Conservation (phyloP, 2,329 filamentous ascomycete genomes). For the Talaromyces sp. region DNA sequence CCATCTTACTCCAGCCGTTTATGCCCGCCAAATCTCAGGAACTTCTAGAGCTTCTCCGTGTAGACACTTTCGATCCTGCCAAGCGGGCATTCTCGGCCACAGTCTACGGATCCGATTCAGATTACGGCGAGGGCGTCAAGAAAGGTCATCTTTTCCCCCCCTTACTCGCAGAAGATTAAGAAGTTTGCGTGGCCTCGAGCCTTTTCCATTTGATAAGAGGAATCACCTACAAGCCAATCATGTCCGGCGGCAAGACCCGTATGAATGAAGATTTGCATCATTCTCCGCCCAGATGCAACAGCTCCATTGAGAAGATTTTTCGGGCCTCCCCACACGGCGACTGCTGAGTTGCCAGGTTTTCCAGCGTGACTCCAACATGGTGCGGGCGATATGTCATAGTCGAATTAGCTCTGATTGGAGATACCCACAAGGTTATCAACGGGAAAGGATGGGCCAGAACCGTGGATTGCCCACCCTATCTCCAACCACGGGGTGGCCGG, state of each 20-base stretch:
- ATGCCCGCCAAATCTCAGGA: constrained; percentile 77
- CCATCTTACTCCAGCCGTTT: constrained; percentile 86
- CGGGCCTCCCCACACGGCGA: constrained; percentile 19
- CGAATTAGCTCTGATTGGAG: constrained; percentile 23
- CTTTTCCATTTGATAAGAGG: constrained; percentile 33
- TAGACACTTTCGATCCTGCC: constrained; percentile 53
- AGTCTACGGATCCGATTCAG: constrained; percentile 62
- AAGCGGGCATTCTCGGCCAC: constrained; percentile 68
- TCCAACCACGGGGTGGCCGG: not conserved
- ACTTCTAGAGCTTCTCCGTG: constrained; percentile 77
- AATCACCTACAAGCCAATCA: constrained; percentile 27
- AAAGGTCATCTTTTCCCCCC: constrained; percentile 58
- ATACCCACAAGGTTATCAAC: constrained; percentile 35
- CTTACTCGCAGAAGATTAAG: constrained; percentile 43
- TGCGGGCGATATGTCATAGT: constrained; percentile 22
- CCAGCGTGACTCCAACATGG: constrained; percentile 7
- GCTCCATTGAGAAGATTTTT: constrained; percentile 22
- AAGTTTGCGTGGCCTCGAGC: constrained; percentile 7
- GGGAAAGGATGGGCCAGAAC: constrained; percentile 31
- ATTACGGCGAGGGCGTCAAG: constrained; percentile 64
- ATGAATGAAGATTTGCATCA: constrained; percentile 22
- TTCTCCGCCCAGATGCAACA: constrained; percentile 19
- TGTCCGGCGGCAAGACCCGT: constrained; percentile 7
- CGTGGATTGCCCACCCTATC: constrained; percentile 15
- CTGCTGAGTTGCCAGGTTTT: constrained; percentile 27